Evolutionary conservation across 805 yeast genomes (phyloP).

Genomic region (Starmerella asiatica): DNA sequence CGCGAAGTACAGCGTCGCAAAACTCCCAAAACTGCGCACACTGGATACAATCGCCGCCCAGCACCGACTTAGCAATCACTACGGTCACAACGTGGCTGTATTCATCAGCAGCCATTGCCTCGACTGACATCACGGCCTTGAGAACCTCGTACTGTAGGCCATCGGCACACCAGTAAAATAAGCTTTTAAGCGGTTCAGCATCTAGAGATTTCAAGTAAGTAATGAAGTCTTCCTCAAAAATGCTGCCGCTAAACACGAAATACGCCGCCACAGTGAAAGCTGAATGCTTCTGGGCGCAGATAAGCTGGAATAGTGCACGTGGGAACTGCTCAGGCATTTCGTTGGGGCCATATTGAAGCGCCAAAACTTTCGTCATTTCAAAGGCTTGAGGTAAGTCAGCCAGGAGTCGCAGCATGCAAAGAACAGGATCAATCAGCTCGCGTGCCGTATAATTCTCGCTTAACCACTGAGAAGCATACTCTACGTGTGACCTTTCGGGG

Average conservation of each 20-base stretch:
- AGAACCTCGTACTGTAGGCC: slow-evolving; percentile 8
- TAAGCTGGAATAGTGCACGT: slow-evolving; percentile 4
- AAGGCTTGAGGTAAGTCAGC: neutral
- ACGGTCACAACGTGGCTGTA: neutral
- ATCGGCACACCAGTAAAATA: slow-evolving; percentile 5
- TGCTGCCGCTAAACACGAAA: slow-evolving; percentile 8
- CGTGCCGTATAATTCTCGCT: neutral
- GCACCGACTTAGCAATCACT: neutral
- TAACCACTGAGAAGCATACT: neutral
- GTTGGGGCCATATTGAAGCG: neutral
- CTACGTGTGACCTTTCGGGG: neutral
- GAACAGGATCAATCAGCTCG: slow-evolving; percentile 1
- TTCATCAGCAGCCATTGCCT: no score
- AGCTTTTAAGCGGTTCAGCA: slow-evolving; percentile 1
- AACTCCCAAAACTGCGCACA: slow-evolving; percentile 21
- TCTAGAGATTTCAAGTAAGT: slow-evolving; percentile 8
- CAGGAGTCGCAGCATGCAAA: slow-evolving; percentile 4
- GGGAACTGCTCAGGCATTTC: neutral
- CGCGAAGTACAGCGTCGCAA: slow-evolving; percentile 34
- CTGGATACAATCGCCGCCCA: neutral
- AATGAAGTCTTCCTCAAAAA: slow-evolving; percentile 5
- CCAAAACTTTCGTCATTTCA: slow-evolving; percentile 1
- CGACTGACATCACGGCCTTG: no score
- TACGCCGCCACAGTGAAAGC: slow-evolving; percentile 15
- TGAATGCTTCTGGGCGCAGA: slow-evolving; percentile 4